These are phyloP conservation scores for Saccharomycopsis fodiens DNA, from an alignment of 805 yeast species.

Conservation along the genomic window DNA sequence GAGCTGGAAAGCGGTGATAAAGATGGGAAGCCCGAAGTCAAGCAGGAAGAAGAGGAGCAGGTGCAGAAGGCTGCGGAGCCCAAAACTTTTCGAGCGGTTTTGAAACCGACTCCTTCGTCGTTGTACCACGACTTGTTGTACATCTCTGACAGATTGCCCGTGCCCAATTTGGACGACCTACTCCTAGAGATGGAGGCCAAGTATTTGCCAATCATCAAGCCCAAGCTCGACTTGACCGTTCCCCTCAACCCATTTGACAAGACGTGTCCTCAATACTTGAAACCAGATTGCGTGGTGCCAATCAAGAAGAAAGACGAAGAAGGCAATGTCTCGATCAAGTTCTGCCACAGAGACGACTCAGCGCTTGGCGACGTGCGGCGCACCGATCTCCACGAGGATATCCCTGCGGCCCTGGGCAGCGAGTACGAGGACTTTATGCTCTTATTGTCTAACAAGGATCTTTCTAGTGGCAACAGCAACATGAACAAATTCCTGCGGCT, in stretches of 20 bases:
- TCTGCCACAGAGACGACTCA: constrained; percentile 31
- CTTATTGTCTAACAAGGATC: constrained; percentile 40
- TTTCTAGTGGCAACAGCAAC: constrained; percentile 23
- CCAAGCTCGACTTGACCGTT: constrained; percentile 69
- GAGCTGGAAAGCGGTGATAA: neutral
- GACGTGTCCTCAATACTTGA: constrained; percentile 35
- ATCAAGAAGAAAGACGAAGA: constrained; percentile 27
- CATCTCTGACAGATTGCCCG: constrained; percentile 70
- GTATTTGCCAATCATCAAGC: constrained; percentile 64
- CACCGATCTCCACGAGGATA: constrained; percentile 49
- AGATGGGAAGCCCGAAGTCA: constrained; percentile 15
- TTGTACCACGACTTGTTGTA: constrained; percentile 78
- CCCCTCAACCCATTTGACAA: constrained; percentile 58
- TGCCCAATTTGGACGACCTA: constrained; percentile 58
- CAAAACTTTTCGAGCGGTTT: constrained; percentile 65
- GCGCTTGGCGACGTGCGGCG: neutral
- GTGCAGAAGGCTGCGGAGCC: constrained; percentile 38
- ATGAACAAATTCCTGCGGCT: constrained; percentile 72
- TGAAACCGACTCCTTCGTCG: constrained; percentile 75
- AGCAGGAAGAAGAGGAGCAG: constrained; percentile 4
- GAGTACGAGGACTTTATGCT: constrained; percentile 91
- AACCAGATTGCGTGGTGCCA: constrained; percentile 43
- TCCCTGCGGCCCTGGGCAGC: constrained; percentile 47
- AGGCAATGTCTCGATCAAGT: constrained; percentile 31
- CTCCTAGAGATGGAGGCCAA: constrained; percentile 86